Evolutionary conservation across 768 basidiomycete genomes (phyloP).

Genomic region (Termitomyces sp.): DNA sequence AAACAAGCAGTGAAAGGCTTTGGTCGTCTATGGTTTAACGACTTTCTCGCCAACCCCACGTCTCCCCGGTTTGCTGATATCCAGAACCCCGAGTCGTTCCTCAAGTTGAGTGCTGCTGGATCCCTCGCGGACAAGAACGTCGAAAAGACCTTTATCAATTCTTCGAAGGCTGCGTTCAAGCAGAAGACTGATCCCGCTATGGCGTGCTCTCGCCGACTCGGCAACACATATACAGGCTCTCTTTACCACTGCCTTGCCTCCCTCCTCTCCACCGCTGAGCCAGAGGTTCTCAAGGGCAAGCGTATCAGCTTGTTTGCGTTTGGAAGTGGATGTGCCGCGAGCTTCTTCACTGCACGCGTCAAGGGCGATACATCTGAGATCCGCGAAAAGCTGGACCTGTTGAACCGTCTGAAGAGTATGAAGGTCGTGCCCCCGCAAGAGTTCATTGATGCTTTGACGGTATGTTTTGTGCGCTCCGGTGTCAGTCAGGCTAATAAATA

Average conservation of each 20-base stretch:
- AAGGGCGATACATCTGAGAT: slow-evolving; percentile 87
- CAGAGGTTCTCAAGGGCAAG: slow-evolving; percentile 69
- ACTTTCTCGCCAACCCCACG: slow-evolving; percentile 79
- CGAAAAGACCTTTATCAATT: slow-evolving; percentile 89
- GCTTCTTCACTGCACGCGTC: slow-evolving; percentile 84
- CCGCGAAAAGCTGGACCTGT: slow-evolving; percentile 73
- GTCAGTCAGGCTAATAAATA: too few species aligned
- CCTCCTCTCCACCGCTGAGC: slow-evolving; percentile 68
- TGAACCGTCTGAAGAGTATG: slow-evolving; percentile 74
- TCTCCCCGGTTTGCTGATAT: slow-evolving; percentile 65
- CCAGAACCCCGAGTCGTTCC: slow-evolving; percentile 64
- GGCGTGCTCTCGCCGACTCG: slow-evolving; percentile 84
- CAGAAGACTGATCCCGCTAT: slow-evolving; percentile 76
- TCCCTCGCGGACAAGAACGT: slow-evolving; percentile 91
- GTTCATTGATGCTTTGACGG: slow-evolving; percentile 78
- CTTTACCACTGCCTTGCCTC: slow-evolving; percentile 93
- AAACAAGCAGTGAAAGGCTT: slow-evolving; percentile 98
- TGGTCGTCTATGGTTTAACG: slow-evolving; percentile 87
- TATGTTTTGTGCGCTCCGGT: slow-evolving; percentile 41
- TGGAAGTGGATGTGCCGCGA: slow-evolving; percentile 91
- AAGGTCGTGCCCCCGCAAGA: slow-evolving; percentile 90
- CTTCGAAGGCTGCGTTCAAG: slow-evolving; percentile 71
- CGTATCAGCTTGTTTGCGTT: slow-evolving; percentile 94
- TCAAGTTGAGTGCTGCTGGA: slow-evolving; percentile 59
- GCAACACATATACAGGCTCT: slow-evolving; percentile 98